phyloP scores from a whole-genome alignment of 306 rosid genomes.

The Albizia julibrissin region DNA sequence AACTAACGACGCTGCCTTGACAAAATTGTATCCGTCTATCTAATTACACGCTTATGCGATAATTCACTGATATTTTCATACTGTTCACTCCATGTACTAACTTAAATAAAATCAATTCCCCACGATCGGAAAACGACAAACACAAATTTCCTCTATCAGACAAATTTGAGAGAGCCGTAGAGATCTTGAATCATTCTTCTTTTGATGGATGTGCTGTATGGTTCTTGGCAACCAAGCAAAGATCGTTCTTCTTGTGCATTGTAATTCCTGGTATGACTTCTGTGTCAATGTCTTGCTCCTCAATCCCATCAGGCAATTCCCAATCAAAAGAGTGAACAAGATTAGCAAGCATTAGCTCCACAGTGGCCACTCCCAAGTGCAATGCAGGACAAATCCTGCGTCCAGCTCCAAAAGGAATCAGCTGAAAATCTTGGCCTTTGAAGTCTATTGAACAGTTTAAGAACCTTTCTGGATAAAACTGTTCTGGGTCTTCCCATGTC shows the following conservation, averaged over 20 bases:
- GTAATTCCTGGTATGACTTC: not conserved
- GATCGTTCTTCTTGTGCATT: not conserved
- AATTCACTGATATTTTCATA: not conserved
- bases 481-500: slow-evolving; percentile 29
- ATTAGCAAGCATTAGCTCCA: slow-evolving; percentile 40
- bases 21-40: not conserved
- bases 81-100: no score
- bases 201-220: not conserved
- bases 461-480: slow-evolving; percentile 42
- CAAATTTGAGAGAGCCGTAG: not conserved
- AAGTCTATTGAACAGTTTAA: slow-evolving; percentile 14
- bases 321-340: not conserved
- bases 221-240: not conserved
- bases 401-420: slow-evolving; percentile 42
- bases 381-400: slow-evolving; percentile 42
- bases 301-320: not conserved
- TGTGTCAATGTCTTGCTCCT: not conserved
- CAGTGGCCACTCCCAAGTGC: slow-evolving; percentile 21
- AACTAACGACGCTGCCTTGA: not conserved
- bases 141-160: not conserved
- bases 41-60: not conserved
- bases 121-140: not conserved
- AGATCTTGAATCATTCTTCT: not conserved
- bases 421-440: slow-evolving; percentile 37
- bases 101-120: not conserved